phyloP scores from a whole-genome alignment of 75 land plant genomes.

The Isoetes taiwanensis region DNA sequence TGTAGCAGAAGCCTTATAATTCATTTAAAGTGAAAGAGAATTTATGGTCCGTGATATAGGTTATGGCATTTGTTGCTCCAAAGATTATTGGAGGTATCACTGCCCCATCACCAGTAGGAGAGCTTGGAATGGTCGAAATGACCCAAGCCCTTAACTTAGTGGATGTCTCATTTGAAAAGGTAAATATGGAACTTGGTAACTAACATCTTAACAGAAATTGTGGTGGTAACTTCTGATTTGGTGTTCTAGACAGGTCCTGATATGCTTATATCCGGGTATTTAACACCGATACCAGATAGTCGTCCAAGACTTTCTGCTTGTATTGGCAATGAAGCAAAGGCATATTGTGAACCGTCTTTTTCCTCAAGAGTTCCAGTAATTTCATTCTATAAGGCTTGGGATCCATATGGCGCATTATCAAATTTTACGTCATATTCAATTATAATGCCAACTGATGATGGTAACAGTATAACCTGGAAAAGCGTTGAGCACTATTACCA shows the following conservation, averaged over 20 bases:
- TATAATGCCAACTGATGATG: slow-evolving; percentile 39
- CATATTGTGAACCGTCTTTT: slow-evolving; percentile 24
- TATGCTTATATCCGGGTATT: slow-evolving; percentile 84
- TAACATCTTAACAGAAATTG: not conserved
- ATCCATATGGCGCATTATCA: slow-evolving; percentile 80
- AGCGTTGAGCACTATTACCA: slow-evolving; percentile 97
- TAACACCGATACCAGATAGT: slow-evolving; percentile 78
- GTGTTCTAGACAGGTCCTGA: slow-evolving; percentile 75
- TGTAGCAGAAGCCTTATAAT: too few relatives aligned
- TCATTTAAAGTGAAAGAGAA: too few relatives aligned
- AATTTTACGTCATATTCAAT: slow-evolving; percentile 89
- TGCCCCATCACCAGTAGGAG: slow-evolving; percentile 97
- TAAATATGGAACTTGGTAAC: slow-evolving; percentile 2
- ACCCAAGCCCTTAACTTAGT: slow-evolving; percentile 71
- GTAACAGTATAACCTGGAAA: slow-evolving; percentile 40
- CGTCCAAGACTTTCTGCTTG: slow-evolving; percentile 45
- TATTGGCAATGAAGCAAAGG: slow-evolving; percentile 24
- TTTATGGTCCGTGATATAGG: too few relatives aligned
- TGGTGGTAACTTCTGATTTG: not conserved
- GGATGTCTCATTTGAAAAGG: slow-evolving; percentile 89
- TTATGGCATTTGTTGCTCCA: slow-evolving; percentile 90
- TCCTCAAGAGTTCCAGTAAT: slow-evolving; percentile 49
- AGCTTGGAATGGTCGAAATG: slow-evolving; percentile 96
- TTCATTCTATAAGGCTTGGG: slow-evolving; percentile 90
- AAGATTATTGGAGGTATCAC: slow-evolving; percentile 89